Base-by-base conservation (phyloP, 805 yeast species). In the Candida maris region DNA sequence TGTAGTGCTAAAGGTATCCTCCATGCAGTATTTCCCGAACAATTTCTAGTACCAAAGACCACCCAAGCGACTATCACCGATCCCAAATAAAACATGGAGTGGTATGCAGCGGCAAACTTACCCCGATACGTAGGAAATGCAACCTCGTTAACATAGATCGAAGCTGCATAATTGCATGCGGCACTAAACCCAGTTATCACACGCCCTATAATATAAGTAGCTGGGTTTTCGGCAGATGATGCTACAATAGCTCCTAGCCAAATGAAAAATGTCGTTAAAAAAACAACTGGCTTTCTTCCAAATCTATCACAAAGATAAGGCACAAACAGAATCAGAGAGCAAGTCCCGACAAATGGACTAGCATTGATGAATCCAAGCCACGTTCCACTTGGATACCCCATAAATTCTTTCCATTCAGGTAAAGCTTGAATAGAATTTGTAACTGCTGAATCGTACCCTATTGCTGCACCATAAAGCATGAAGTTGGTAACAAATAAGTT, bases 211-310 rank as follows among this genome's bases (percentile, higher is more conserved):
- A 70, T 50, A 52, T 69, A 70, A 54, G 48, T 47, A 17, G 54
- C 57, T 29, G 35, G 27, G 19, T 38, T 32, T 8, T 27, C 35
- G 6, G 46, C 35, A 18, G 73, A 41, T 19, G 70, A 54, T 37
- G 79, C 79, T 17, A 80, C 56, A 26, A 68, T 47, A 15, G 77
- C 69, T 39, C 85, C 85, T 28, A 76, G 40, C 24, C 71, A 61
- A 46, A 81, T 73, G 33, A 77, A 61, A n/a, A 63, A 14, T 32
- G 75, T 62, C 8, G 85, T 84, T 13, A 61, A 32, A 17, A 72
- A 47, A 25, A 79, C 70, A 38, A 73, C 49, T 21, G 75, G 75
- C 55, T 77, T 72, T 62, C 88, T 75, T 24, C 88, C 87, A 32
- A 65, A 49, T 16, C 38, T 29, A 30, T 44, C 48, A 15, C 32